Evolutionary conservation across 768 basidiomycete genomes (phyloP).

Genomic region (Mycena sanguinolenta): DNA sequence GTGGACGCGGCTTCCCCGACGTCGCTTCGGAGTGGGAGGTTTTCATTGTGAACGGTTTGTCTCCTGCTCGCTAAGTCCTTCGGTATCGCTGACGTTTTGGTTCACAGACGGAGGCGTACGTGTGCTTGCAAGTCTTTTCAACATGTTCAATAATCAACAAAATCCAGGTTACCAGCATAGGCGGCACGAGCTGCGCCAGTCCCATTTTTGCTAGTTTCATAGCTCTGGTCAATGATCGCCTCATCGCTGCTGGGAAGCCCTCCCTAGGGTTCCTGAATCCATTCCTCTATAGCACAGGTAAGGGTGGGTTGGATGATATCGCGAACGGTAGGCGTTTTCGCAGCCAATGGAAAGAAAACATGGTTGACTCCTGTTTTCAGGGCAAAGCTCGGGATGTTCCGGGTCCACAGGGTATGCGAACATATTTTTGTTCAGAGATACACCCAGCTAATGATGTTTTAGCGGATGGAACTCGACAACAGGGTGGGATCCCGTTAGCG

Average conservation of each 20-base stretch:
- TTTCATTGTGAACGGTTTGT: slow-evolving; percentile 26
- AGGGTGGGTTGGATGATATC: slow-evolving; percentile 19
- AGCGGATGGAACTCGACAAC: slow-evolving; percentile 14
- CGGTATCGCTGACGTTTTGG: slow-evolving; percentile 7
- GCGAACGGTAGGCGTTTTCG: slow-evolving; percentile 10
- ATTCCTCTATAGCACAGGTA: slow-evolving; percentile 20
- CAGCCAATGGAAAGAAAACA: slow-evolving; percentile 2
- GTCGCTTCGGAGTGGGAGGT: slow-evolving; percentile 26
- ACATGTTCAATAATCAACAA: background rate
- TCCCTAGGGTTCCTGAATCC: slow-evolving; percentile 25
- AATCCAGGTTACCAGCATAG: slow-evolving; percentile 18
- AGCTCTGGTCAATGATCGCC: slow-evolving; percentile 26
- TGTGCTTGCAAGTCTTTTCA: slow-evolving; percentile 4
- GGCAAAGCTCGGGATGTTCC: slow-evolving; percentile 25
- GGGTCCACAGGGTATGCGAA: slow-evolving; percentile 12
- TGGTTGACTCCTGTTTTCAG: slow-evolving; percentile 15
- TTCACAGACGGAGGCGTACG: slow-evolving; percentile 22
- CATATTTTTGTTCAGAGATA: background rate
- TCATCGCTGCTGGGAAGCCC: slow-evolving; percentile 20
- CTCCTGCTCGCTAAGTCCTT: slow-evolving; percentile 3
- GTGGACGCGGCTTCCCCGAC: slow-evolving; percentile 25
- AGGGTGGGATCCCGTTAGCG: slow-evolving; percentile 24
- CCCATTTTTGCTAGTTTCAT: slow-evolving; percentile 28
- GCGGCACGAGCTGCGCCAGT: slow-evolving; percentile 27
- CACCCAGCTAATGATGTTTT: slow-evolving; percentile 6